phyloP scores from a whole-genome alignment of 1,284 basidiomycete genomes.

The Boletus subluridellus region DNA sequence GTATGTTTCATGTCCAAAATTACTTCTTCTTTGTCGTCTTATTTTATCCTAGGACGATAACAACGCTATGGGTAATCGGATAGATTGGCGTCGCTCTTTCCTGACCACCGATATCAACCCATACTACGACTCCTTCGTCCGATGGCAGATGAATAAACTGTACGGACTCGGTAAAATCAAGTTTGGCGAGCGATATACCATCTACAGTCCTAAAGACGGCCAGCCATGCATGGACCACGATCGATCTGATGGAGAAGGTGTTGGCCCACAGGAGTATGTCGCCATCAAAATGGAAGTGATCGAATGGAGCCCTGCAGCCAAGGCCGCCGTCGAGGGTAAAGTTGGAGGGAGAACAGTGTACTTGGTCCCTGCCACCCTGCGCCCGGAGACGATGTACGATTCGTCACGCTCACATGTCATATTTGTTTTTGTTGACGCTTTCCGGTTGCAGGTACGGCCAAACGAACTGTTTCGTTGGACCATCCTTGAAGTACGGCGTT shows the following conservation, averaged over 20 bases:
- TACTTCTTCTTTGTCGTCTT: constrained; percentile 4
- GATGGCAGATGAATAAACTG: constrained; percentile 98
- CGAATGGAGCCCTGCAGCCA: constrained; percentile 69
- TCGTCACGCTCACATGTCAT: not conserved
- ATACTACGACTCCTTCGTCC: constrained; percentile 96
- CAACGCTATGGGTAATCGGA: constrained; percentile 83
- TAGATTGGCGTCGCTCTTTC: constrained; percentile 97
- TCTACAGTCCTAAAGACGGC: constrained; percentile 99
- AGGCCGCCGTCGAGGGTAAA: constrained; percentile 62
- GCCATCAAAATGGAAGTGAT: constrained; percentile 93
- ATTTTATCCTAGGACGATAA: constrained; percentile 63
- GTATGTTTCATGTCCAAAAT: constrained; percentile 41
- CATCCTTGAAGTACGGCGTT: constrained; percentile 88
- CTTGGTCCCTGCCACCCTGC: constrained; percentile 92
- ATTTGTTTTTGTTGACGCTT: constrained; percentile 11
- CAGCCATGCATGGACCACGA: constrained; percentile 99
- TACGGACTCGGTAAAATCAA: constrained; percentile 86
- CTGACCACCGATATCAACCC: constrained; percentile 95
- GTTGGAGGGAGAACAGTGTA: constrained; percentile 79
- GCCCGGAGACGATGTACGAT: constrained; percentile 92
- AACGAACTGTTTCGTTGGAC: constrained; percentile 97
- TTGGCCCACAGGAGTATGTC: constrained; percentile 97
- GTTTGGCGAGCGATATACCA: constrained; percentile 98
- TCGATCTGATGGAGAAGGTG: constrained; percentile 90
- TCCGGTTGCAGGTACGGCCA: constrained; percentile 77